Base-by-base conservation (phyloP, 768 basidiomycete genomes). In the Termitomyces sp. region DNA sequence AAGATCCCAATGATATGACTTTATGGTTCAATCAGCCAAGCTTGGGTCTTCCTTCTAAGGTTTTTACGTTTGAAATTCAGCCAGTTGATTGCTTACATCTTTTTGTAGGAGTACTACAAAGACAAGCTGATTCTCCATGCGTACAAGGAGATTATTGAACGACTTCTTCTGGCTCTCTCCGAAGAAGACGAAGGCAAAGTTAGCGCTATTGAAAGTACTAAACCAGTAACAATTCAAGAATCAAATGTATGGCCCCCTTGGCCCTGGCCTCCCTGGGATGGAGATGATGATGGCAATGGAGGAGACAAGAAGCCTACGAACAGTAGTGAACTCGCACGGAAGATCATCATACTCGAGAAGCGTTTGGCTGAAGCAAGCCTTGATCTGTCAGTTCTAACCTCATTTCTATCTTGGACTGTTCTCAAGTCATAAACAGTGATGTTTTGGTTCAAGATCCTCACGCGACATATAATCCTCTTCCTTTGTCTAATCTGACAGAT, bases 251-350 rank as follows among this genome's bases (percentile, higher is more conserved):
- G 87, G 88, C 89, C 89, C 40, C 87, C 87, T 36, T 86, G 88
- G 87, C 86, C 88, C 15, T 88, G 88, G 88, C 88, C 90, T 64
- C 92, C 93, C 5, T 94, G 89, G 89, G 86, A 79, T 40, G 84
- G 71, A 23, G 84, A 84, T 29, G 83, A 77, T n/a, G 75, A 73
- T 29, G 73, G 73, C 33, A 68, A 69, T 11, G 76, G 75, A 23
- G 71, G 68, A 29, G 74, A 71, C 16, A 75, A 79, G 27, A 77
- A 76, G 52, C 76, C 80, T 7, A 68, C 74, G 46, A 84, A 85
- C 48, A 73, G 74, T 18, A 80, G 77, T 0, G 73, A 81, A 45
- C 74, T 94, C 7, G 88, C 94, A 0, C 80, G 80, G 58, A 71
- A 81, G 27, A 85, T 97, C 27, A 76, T 97, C 60, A 68, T 73